Evolutionary conservation across 805 yeast species (phyloP), one percentile per base, ranked within the genome.

Genomic region (Saturnispora sekii): DNA sequence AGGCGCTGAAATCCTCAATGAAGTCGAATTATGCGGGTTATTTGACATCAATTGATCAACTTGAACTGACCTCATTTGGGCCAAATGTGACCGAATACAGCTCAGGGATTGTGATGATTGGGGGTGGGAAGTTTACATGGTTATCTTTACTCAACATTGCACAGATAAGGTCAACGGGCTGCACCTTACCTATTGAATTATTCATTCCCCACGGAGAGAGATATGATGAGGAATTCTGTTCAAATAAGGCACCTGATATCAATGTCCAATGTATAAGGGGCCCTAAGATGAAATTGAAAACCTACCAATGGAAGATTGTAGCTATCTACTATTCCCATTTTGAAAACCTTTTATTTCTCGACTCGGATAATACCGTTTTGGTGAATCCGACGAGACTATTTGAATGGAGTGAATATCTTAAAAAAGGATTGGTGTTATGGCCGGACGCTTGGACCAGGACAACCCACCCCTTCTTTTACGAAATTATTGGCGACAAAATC

Each of bases 401-500:
- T 44, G 57, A 59, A 2, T 68, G 75, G 31, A 57, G 64, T 10
- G 62, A 67, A 7, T 79, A 64, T 60, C 52, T 57, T 38, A 60
- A 69, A 9, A 61, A 62, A 14, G 72, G 75, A 0, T 55, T 79
- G 44, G 64, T 79, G 9, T 47, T 77, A 8, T 79, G 86, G 85
- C 86, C 86, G 3, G 85, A 79, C 60, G 74, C 75, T 32, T 79
- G 86, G 86, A 69, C 79, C 2, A 66, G 86, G 58, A 77, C 84
- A 5, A 78, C 84, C 8, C 69, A 74, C 49, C 86, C 86, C 16
- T 65, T 64, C 39, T 77, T 60, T 53, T 77, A 74, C 54, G 76
- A 75, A 8, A 33, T 49, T 18, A 35, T 44, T 10, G 18, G 40
- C 35, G 44, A 49, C 34, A 32, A 46, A 8, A 29, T 55, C 7